These are phyloP conservation scores for Podaxis sp. DNA, from an alignment of 768 basidiomycete genomes.

Conservation along the genomic window DNA sequence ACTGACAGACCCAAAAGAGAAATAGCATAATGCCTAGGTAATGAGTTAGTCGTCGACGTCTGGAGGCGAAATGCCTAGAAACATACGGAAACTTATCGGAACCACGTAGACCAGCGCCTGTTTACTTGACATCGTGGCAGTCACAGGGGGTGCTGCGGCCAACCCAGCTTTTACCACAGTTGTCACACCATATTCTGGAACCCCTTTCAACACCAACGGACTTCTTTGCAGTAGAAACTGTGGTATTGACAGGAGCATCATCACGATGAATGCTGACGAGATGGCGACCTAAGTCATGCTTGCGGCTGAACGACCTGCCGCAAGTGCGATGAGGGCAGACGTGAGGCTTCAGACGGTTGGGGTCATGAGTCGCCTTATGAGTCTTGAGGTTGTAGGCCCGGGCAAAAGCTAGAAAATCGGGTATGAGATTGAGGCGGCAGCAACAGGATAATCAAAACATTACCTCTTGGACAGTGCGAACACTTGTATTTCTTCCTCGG, in stretches of 20 bases:
- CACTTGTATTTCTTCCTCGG: conserved; percentile 82
- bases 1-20: conserved; percentile 32
- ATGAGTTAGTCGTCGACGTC: neutral
- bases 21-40: conserved; percentile 9
- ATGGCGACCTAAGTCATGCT: conserved; percentile 92
- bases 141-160: conserved; percentile 55
- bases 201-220: conserved; percentile 72
- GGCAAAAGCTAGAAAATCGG: conserved; percentile 67
- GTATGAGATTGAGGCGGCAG: conserved; percentile 13
- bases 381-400: conserved; percentile 95
- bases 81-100: conserved; percentile 13
- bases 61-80: neutral
- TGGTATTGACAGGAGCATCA: conserved; percentile 48
- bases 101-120: neutral
- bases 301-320: conserved; percentile 88
- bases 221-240: conserved; percentile 37
- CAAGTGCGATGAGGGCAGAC: conserved; percentile 85
- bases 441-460: conserved; percentile 15
- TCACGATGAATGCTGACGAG: conserved; percentile 83
- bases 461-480: conserved; percentile 71
- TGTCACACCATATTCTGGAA: conserved; percentile 67
- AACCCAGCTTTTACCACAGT: conserved; percentile 69
- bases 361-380: conserved; percentile 93
- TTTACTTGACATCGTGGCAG: conserved; percentile 67
- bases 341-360: conserved; percentile 86